Percentiles rank a stretch among this genome's conserved stretches.
Evolutionary conservation across 257 asterid species (phyloP).

Genomic region (Solanum pimpinellifolium): DNA sequence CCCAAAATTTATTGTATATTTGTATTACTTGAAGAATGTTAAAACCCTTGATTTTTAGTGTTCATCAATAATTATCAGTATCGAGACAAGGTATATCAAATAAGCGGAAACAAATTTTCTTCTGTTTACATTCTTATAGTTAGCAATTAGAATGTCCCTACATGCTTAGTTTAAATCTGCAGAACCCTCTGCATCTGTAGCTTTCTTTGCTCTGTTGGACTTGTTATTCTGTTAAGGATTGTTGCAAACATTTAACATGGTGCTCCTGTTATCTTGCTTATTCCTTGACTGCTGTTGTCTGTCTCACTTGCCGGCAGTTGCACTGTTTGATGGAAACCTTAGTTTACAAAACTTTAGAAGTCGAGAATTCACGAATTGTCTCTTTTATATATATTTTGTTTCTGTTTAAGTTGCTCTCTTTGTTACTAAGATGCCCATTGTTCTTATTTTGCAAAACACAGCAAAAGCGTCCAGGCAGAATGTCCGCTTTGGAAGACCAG

Average conservation of each 20-base stretch:
- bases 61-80: not conserved
- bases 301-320: not conserved
- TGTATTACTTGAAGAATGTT: not conserved
- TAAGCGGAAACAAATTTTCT: not conserved
- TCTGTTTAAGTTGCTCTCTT: not conserved
- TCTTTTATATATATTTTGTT: not conserved
- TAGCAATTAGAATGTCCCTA: not conserved
- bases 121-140: not conserved
- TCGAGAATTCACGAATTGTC: not conserved
- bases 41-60: not conserved
- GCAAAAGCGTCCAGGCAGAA: conserved; percentile 43
- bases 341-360: not conserved
- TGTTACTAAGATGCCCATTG: not conserved
- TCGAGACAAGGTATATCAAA: not conserved
- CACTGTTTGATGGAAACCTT: not conserved
- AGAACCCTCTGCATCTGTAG: not conserved
- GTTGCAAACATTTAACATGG: not conserved
- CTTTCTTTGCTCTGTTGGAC: not conserved
- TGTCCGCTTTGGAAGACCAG: conserved; percentile 56
- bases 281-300: not conserved
- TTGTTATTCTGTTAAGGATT: not conserved
- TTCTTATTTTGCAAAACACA: conserved; percentile 5
- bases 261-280: not conserved
- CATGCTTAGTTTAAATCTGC: not conserved
- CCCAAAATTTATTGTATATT: not conserved